phyloP scores from a whole-genome alignment of 306 rosid species.

The Erythrophleum fordii region DNA sequence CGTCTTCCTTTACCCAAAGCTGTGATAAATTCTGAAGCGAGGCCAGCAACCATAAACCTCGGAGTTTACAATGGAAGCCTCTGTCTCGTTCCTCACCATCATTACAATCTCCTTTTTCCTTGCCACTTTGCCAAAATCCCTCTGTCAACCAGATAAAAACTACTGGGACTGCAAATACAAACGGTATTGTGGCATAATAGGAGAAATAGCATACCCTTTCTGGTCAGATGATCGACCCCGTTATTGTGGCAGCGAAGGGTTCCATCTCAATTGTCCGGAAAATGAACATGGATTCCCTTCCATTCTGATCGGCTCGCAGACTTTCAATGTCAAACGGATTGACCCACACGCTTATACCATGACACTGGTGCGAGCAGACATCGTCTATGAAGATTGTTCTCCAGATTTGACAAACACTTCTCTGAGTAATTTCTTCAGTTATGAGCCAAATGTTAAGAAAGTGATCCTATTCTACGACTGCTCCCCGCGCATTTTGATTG shows the following conservation, averaged over 20 bases:
- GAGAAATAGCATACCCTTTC: not conserved
- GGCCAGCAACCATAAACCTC: not conserved
- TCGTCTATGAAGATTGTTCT: not conserved
- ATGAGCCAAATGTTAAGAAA: not conserved
- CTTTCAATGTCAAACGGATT: not conserved
- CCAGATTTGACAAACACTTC: not conserved
- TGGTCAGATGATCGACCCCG: not conserved
- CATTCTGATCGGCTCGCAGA: not conserved
- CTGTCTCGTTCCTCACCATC: not conserved
- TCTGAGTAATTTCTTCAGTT: not conserved
- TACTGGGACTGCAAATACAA: not conserved
- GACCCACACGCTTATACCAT: fast-evolving
- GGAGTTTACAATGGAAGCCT: not conserved
- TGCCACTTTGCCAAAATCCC: not conserved
- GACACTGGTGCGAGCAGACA: not conserved
- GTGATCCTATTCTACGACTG: constrained; percentile 40
- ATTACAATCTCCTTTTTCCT: not conserved
- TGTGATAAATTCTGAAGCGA: not conserved
- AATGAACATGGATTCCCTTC: not conserved
- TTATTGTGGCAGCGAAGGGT: not conserved
- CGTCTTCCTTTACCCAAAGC: not conserved
- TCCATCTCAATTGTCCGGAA: not conserved
- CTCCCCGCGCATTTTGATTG: fast-evolving
- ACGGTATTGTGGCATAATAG: not conserved
- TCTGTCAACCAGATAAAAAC: not conserved